Percentiles rank a stretch among this genome's conserved stretches.
These are phyloP conservation scores for Ceriops zippeliana DNA, from an alignment of 345 rosid species.

Conservation along the genomic window DNA sequence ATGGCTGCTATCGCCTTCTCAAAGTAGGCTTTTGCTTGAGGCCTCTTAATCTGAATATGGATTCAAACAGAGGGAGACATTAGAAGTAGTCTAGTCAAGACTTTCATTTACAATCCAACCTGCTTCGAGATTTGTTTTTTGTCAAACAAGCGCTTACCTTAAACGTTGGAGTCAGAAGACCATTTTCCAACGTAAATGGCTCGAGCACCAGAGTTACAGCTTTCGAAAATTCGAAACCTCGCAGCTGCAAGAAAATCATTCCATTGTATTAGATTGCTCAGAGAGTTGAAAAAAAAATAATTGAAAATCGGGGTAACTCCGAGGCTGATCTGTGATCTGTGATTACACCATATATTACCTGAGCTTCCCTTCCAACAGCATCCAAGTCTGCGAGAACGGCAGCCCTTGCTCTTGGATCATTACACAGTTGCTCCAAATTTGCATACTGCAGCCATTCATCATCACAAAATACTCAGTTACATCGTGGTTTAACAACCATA, in stretches of 20 bases:
- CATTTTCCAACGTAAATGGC: constrained; percentile 78
- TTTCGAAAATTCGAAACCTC: constrained; percentile 95
- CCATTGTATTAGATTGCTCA: not conserved
- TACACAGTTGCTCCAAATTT: constrained; percentile 62
- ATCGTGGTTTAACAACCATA: too few relatives aligned
- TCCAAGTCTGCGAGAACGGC: constrained; percentile 86
- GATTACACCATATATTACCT: constrained; percentile 40
- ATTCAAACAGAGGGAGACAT: constrained; percentile 27
- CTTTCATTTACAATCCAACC: constrained; percentile 52
- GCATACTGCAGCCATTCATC: constrained; percentile 36
- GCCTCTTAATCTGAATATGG: constrained; percentile 57
- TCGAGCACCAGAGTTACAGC: constrained; percentile 82
- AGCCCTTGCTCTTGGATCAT: constrained; percentile 61
- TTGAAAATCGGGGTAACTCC: too few relatives aligned
- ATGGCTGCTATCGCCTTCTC: constrained; percentile 46
- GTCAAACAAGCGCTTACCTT: constrained; percentile 55
- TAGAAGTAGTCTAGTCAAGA: constrained; percentile 43
- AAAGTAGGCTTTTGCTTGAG: constrained; percentile 84
- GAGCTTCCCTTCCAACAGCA: constrained; percentile 76
- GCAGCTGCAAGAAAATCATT: constrained; percentile 38
- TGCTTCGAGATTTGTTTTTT: constrained; percentile 28
- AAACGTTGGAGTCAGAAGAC: constrained; percentile 86
- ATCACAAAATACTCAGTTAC: not conserved
- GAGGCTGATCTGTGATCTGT: not conserved
- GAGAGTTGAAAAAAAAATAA: not conserved